These are phyloP conservation scores for Mentha longifolia DNA, from an alignment of 257 asterid genomes.

Conservation along the genomic window DNA sequence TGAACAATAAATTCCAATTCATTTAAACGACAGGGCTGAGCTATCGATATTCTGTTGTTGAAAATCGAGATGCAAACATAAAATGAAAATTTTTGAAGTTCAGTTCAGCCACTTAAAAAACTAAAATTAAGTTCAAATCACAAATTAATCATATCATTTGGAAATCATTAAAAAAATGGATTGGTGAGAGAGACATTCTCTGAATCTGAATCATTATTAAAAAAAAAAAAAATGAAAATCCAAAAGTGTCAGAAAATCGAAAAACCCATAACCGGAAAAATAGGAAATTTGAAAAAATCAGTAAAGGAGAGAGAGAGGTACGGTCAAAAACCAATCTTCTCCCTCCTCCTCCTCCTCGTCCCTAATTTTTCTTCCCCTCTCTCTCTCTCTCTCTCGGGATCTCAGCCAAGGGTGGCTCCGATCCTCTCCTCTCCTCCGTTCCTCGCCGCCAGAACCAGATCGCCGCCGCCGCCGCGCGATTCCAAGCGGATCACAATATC, in stretches of 20 bases:
- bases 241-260: neutral
- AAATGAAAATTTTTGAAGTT: no score
- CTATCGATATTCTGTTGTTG: no score
- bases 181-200: neutral
- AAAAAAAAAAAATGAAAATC: neutral
- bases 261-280: neutral
- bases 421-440: constrained; percentile 35
- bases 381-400: constrained; percentile 39
- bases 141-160: no score
- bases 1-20: no score
- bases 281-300: neutral
- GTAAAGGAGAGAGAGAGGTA: neutral
- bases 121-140: no score
- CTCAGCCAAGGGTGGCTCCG: constrained; percentile 39
- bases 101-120: no score
- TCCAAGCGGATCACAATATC: constrained; percentile 83
- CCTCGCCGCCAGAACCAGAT: constrained; percentile 47
- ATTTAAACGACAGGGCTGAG: no score
- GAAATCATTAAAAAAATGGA: no score
- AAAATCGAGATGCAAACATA: no score
- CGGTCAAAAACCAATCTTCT: constrained; percentile 36
- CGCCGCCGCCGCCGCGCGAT: constrained; percentile 36
- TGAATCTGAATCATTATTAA: neutral
- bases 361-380: constrained; percentile 28
- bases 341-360: constrained; percentile 37